Conservation (phyloP, 805 yeast species). For the Ogataea nitratoaversa region DNA sequence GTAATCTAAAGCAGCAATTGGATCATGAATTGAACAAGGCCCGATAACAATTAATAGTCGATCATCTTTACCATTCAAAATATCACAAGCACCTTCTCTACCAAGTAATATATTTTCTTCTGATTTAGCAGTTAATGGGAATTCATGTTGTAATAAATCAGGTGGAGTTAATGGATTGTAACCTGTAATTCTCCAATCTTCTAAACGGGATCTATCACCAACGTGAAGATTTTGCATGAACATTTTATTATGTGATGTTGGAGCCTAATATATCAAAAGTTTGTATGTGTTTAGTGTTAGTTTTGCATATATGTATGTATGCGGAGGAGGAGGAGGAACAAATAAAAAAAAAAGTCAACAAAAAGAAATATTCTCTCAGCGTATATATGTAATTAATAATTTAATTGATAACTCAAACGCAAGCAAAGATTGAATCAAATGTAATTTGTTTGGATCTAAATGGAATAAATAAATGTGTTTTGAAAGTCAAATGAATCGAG, state of each 20-base stretch:
- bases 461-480: too few relatives aligned
- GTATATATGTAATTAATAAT: too few relatives aligned
- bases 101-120: slow-evolving; percentile 66
- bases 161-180: slow-evolving; percentile 97
- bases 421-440: too few relatives aligned
- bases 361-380: too few relatives aligned
- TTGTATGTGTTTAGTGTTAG: not conserved
- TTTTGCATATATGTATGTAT: too few relatives aligned
- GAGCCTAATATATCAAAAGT: slow-evolving; percentile 10
- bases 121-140: slow-evolving; percentile 59
- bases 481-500: too few relatives aligned
- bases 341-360: too few relatives aligned
- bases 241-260: slow-evolving; percentile 42
- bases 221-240: slow-evolving; percentile 78
- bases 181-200: slow-evolving; percentile 78
- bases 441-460: too few relatives aligned
- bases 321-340: too few relatives aligned
- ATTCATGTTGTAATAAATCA: slow-evolving; percentile 82
- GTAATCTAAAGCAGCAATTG: slow-evolving; percentile 87
- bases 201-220: slow-evolving; percentile 77
- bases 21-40: slow-evolving; percentile 96
- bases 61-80: slow-evolving; percentile 81
- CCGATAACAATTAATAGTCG: slow-evolving; percentile 87
- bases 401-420: too few relatives aligned
- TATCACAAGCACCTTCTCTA: slow-evolving; percentile 67